Evolutionary conservation across 805 yeast species (phyloP).

Genomic region (Wickerhamiella kurtzmanii): DNA sequence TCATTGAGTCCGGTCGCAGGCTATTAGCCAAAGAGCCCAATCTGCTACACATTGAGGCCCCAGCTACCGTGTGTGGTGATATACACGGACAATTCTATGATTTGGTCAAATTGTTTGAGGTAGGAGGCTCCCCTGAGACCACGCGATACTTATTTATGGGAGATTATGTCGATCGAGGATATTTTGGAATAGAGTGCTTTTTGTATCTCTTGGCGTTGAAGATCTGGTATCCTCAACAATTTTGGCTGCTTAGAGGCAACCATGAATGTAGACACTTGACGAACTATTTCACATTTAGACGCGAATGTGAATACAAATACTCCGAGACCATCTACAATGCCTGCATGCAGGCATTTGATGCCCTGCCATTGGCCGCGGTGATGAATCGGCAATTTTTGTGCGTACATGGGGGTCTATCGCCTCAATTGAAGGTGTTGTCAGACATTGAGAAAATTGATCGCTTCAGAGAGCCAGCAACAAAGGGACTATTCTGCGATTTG

Average conservation of each 20-base stretch:
- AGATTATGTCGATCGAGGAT: conserved; percentile 92
- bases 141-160: conserved; percentile 77
- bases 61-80: conserved; percentile 93
- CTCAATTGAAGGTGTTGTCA: conserved; percentile 56
- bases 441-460: conserved; percentile 62
- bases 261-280: conserved; percentile 93
- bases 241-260: conserved; percentile 81
- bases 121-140: conserved; percentile 74
- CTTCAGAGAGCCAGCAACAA: conserved; percentile 84
- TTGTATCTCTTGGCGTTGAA: conserved; percentile 68
- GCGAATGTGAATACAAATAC: conserved; percentile 82
- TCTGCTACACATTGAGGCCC: conserved; percentile 69
- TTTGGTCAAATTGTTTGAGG: conserved; percentile 77
- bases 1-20: conserved; percentile 51
- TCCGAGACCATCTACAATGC: conserved; percentile 48
- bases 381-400: conserved; percentile 92
- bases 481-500: conserved; percentile 86
- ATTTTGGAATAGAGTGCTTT: conserved; percentile 62
- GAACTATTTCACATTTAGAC: conserved; percentile 82
- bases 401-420: conserved; percentile 92
- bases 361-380: conserved; percentile 81
- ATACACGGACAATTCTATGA: conserved; percentile 94
- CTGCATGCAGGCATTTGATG: conserved; percentile 65
- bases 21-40: conserved; percentile 63
- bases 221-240: conserved; percentile 54